Base-by-base conservation (phyloP, 257 asterid genomes). In the Echium plantagineum region DNA sequence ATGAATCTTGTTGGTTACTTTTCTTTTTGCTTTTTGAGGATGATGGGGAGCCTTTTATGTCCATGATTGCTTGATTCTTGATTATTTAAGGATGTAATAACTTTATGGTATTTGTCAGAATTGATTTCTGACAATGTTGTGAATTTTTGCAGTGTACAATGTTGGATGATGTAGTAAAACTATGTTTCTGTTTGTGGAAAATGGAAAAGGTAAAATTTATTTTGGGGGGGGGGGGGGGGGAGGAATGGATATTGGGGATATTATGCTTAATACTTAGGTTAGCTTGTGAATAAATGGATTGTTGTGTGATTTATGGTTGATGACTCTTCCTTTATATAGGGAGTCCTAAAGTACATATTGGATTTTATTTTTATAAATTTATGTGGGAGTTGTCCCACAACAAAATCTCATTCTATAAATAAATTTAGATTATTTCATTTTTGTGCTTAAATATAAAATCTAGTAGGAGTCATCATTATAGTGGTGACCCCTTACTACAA, bases 11-110 rank as follows among this genome's bases (percentile, higher is more conserved):
- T 26, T 63, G 76, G 35, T 56, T 67, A 7, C 58, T 69, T 57
- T 74, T 81, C 9, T 75, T 61, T 28, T 81, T 86, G 72, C 55
- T 38, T 80, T 79, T 86, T 3, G 87, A 76, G 6, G 89, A 74
- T 18, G 94, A 80, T 0, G 59, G 21, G 1, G 87, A 38, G 9
- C 48, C 9, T 38, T 38, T 38, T 38, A 7, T 10, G 48, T 38
- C 48, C 48, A 38, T 38, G 15, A 10, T 38, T 7, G 12, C 2
- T 24, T 24, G 26, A 24, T 38, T 1, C 9, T 38, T 38, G 48
- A 38, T 38, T 38, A n/a, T n/a, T n/a, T n/a, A n/a, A n/a, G n/a
- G n/a, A n/a, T n/a, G n/a, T n/a, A n/a, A n/a, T n/a, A 42, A 42
- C 16, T 42, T 42, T 42, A 10, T 42, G 49, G 49, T 42, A 35